Evolutionary conservation across 1,284 basidiomycete species (phyloP).

Genomic region (Stygiomarasmius scandens): DNA sequence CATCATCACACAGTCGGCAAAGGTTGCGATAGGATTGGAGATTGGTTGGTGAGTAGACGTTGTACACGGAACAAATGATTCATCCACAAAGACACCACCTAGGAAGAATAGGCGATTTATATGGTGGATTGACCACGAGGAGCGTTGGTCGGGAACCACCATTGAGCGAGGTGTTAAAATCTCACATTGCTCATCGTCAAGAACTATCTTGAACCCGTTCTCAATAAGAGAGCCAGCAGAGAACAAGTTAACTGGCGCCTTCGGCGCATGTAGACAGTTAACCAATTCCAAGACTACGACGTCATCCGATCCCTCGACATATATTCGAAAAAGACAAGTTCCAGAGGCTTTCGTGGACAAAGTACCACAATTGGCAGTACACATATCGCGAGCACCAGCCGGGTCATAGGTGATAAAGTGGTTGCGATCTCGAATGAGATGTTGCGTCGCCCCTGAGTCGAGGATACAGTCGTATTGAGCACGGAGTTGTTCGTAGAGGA

Average conservation of each 20-base stretch:
- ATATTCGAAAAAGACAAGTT: neutral
- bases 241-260: slow-evolving; percentile 5
- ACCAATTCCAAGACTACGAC: neutral
- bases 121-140: neutral
- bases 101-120: neutral
- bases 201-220: no score
- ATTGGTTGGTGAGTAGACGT: neutral
- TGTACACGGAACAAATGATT: neutral
- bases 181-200: neutral
- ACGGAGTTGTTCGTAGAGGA: no score
- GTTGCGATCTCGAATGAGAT: slow-evolving; percentile 1
- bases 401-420: slow-evolving; percentile 7
- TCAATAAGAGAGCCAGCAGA: slow-evolving; percentile 7
- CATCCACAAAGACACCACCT: neutral
- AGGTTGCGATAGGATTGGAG: neutral
- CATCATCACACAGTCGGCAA: neutral
- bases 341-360: neutral
- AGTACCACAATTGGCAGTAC: slow-evolving; percentile 6
- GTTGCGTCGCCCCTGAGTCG: no score
- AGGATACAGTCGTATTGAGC: slow-evolving; percentile 1
- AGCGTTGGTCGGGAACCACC: neutral
- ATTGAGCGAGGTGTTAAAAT: neutral
- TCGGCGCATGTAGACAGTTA: slow-evolving; percentile 11
- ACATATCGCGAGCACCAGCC: neutral
- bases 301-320: neutral